These are phyloP conservation scores for Butyriboletus loyo DNA, from an alignment of 768 basidiomycete species.

Conservation along the genomic window DNA sequence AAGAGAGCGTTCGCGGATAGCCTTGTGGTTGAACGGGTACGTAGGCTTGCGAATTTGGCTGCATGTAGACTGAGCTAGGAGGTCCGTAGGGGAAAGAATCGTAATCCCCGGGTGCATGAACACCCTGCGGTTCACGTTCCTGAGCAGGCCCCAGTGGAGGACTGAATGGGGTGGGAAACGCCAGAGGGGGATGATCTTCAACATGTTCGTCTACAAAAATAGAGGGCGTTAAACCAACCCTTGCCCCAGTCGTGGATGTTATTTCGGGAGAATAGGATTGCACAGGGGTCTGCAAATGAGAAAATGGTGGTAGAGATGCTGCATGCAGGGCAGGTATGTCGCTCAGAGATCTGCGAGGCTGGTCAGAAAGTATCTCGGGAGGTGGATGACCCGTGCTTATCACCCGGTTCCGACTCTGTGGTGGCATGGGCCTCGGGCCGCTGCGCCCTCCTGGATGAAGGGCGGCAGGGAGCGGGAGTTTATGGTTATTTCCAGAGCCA, in stretches of 20 bases:
- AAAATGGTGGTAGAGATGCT: neutral
- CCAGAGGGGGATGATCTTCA: neutral
- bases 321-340: constrained; percentile 14
- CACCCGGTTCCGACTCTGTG: constrained; percentile 12
- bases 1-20: constrained; percentile 4
- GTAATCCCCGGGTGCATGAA: neutral
- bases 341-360: constrained; percentile 4
- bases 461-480: constrained; percentile 41
- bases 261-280: constrained; percentile 7
- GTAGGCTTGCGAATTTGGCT: constrained; percentile 11
- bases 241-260: neutral
- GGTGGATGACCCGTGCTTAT: constrained; percentile 7
- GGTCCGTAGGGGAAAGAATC: constrained; percentile 1
- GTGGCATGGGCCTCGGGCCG: constrained; percentile 18
- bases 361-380: constrained; percentile 7
- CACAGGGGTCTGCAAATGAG: constrained; percentile 4
- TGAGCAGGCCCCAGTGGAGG: neutral
- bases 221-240: constrained; percentile 12
- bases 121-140: neutral
- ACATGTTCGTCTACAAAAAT: constrained; percentile 15
- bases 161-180: constrained; percentile 5
- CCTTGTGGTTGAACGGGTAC: neutral
- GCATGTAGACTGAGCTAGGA: constrained; percentile 9
- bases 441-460: constrained; percentile 40
- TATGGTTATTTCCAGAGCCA: constrained; percentile 16